These are phyloP conservation scores for Rhynchospora pubera DNA, from an alignment of 176 grass and related monocot species.

Conservation along the genomic window DNA sequence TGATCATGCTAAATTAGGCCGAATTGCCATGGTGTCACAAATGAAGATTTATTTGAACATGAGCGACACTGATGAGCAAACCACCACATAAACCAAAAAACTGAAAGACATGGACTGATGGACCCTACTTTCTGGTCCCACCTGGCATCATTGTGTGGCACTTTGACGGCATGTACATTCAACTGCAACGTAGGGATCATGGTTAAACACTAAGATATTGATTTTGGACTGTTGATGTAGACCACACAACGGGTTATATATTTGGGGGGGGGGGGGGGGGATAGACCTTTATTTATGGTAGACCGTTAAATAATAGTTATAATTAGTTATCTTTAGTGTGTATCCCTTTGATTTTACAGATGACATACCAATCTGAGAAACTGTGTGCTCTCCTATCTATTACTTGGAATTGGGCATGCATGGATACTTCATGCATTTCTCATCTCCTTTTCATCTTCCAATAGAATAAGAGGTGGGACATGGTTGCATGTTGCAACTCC, in stretches of 20 bases:
- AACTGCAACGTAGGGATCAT: not conserved
- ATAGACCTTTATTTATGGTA: not conserved
- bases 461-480: not conserved
- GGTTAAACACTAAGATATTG: not conserved
- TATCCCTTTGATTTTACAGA: constrained; percentile 1
- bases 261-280: not conserved
- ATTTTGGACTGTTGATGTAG: not conserved
- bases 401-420: not conserved
- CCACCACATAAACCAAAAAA: not conserved
- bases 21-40: not conserved
- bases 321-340: constrained; percentile 1
- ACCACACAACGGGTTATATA: not conserved
- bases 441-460: not conserved
- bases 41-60: not conserved
- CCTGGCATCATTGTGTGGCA: not conserved
- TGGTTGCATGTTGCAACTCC: not conserved
- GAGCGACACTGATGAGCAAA: not conserved
- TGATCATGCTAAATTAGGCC: not conserved
- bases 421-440: not conserved
- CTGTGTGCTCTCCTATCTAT: not conserved
- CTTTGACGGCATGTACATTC: not conserved
- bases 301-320: not conserved
- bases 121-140: not conserved
- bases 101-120: not conserved
- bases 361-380: not conserved